phyloP scores from a whole-genome alignment of 768 basidiomycete species.

The Kondoa malvinella region DNA sequence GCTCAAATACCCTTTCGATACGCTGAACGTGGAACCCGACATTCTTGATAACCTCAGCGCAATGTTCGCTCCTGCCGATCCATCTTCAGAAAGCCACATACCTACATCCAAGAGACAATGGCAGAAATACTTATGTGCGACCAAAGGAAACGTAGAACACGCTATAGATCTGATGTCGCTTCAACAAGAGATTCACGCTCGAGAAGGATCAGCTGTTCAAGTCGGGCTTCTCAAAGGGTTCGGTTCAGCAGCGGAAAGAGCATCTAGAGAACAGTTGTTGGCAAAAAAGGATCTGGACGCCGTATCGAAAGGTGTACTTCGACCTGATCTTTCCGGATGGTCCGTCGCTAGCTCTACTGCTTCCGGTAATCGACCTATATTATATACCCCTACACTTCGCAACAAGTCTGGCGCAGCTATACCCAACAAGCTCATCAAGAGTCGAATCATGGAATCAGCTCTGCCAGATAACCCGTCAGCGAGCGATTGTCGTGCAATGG shows the following conservation, averaged over 20 bases:
- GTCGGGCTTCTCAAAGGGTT: slow-evolving; percentile 10
- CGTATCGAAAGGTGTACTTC: background rate
- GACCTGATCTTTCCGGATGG: background rate
- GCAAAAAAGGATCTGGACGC: slow-evolving; percentile 5
- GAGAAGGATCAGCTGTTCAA: slow-evolving; percentile 14
- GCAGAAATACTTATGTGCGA: slow-evolving; percentile 16
- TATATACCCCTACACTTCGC: background rate
- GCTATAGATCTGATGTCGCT: slow-evolving; percentile 23
- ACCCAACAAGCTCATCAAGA: background rate
- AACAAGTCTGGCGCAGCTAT: background rate
- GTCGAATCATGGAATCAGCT: background rate
- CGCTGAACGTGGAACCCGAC: background rate
- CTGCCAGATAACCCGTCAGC: slow-evolving; percentile 10
- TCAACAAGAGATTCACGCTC: slow-evolving; percentile 11
- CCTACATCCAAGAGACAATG: background rate
- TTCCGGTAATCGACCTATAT: background rate
- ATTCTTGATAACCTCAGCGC: background rate
- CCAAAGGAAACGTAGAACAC: slow-evolving; percentile 21
- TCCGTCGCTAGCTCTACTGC: background rate
- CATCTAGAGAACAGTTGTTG: background rate
- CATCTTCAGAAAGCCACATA: background rate
- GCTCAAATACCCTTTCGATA: background rate
- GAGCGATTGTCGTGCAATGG: slow-evolving; percentile 28
- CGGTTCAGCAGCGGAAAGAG: background rate
- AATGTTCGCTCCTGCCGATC: background rate